Evolutionary conservation across 345 rosid genomes (phyloP).

Genomic region (Lagerstroemia speciosa): DNA sequence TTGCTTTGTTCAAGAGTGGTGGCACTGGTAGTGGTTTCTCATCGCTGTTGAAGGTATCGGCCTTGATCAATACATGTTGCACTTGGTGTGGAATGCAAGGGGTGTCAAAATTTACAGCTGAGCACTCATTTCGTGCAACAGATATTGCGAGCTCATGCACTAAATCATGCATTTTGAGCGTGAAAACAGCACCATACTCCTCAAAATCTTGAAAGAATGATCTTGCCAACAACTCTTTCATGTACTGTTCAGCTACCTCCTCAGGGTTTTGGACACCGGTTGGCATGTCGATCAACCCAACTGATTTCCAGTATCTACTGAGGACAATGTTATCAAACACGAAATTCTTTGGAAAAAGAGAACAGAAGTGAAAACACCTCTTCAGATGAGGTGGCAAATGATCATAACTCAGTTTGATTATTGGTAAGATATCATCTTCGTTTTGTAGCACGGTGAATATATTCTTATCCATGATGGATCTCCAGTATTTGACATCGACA

Average conservation of each 20-base stretch:
- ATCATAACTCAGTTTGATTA: not conserved
- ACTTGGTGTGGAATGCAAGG: not conserved
- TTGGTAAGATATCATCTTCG: not conserved
- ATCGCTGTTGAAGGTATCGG: too few relatives aligned
- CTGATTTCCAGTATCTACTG: not conserved
- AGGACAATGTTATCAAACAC: too few relatives aligned
- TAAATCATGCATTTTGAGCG: constrained; percentile 16
- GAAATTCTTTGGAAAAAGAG: not conserved
- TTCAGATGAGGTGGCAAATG: constrained; percentile 6
- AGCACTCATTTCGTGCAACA: not conserved
- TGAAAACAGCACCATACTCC: not conserved
- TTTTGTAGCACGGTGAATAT: not conserved
- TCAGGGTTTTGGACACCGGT: constrained; percentile 4
- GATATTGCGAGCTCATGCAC: constrained; percentile 15
- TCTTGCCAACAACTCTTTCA: constrained; percentile 10
- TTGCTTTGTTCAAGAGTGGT: too few relatives aligned
- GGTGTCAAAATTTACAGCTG: not conserved
- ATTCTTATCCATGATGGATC: not conserved
- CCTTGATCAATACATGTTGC: not conserved
- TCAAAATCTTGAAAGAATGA: constrained; percentile 16
- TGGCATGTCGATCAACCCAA: not conserved
- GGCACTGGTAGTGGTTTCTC: not conserved
- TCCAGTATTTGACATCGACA: not conserved
- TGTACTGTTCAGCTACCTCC: constrained; percentile 13
- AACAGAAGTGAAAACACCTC: not conserved